Evolutionary conservation across 257 asterid species (phyloP), one percentile per base, ranked within the genome.

Genomic region (Phtheirospermum japonicum): DNA sequence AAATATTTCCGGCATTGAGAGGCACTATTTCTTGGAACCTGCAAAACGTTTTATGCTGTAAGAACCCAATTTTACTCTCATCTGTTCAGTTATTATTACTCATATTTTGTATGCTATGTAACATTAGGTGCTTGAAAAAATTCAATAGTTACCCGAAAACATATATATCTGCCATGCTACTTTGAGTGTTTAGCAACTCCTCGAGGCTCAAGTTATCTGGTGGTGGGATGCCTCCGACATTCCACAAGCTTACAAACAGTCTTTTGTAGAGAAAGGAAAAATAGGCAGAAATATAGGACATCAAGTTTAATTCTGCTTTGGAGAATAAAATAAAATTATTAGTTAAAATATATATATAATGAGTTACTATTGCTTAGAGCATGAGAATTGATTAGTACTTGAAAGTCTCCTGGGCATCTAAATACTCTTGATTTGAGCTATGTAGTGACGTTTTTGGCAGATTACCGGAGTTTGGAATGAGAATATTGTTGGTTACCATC

Each of bases 11-110:
- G 2, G 86, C 83, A 50, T 73, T 79, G 53, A 84, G 83, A 49
- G 92, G 88, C 70, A 84, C 86, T 31, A 84, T 75, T 75, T 84
- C 92, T 70, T 84, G 92, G 71, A 84, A 84, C 84, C 92, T 84
- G 84, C 51, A 46, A 71, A 57, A 8, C 75, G 45, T 53, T 52
- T 30, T 34, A 57, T 46, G 58, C 36, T 19, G 10, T 59, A 33
- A 31, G 36, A 40, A 37, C 14, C 30, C 6, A 3, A 50, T 26
- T 48, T 23, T 36, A 26, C 37, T 16, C 19, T 45, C 19, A 43
- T 14, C 28, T 11, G 26, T 36, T 36, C n/a, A n/a, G n/a, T n/a
- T n/a, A n/a, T n/a, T n/a, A n/a, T n/a, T n/a, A n/a, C n/a, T n/a
- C n/a, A n/a, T n/a, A n/a, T n/a, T n/a, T n/a, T n/a, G n/a, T n/a